These are phyloP conservation scores for Epichloe coenophiala DNA, from an alignment of 2,329 filamentous ascomycete genomes.

Conservation along the genomic window DNA sequence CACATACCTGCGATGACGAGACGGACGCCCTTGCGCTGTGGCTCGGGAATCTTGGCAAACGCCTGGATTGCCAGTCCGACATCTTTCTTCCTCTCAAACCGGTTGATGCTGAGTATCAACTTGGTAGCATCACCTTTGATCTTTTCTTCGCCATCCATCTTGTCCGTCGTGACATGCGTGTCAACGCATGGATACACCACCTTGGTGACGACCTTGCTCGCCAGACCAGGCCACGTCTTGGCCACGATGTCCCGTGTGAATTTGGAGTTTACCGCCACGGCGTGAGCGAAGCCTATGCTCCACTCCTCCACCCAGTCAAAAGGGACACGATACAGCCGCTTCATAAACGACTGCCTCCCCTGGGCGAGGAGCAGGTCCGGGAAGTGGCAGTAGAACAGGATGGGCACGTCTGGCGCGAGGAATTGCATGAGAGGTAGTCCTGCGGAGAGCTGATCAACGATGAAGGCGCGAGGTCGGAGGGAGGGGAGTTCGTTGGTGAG, in stretches of 20 bases:
- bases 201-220: conserved; percentile 46
- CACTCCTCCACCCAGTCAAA: conserved; percentile 78
- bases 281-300: conserved; percentile 77
- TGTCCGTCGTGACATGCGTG: conserved; percentile 22
- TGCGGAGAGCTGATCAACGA: conserved; percentile 87
- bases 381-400: conserved; percentile 97
- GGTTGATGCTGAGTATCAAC: conserved; percentile 75
- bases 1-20: conserved; percentile 63
- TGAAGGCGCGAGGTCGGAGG: conserved; percentile 58
- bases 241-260: conserved; percentile 73
- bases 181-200: conserved; percentile 93
- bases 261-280: conserved; percentile 84
- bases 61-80: conserved; percentile 75
- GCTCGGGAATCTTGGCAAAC: conserved; percentile 56
- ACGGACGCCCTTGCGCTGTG: conserved; percentile 47
- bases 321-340: conserved; percentile 62
- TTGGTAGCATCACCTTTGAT: conserved; percentile 4
- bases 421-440: conserved; percentile 71
- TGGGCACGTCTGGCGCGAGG: conserved; percentile 41
- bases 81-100: conserved; percentile 95
- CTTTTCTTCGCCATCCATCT: conserved; percentile 14
- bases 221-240: conserved; percentile 56
- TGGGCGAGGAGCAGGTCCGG: conserved; percentile 80
- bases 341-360: conserved; percentile 43
- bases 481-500: conserved; percentile 47